These are phyloP conservation scores for Starmerella cellae DNA, from an alignment of 805 yeast genomes.

Conservation along the genomic window DNA sequence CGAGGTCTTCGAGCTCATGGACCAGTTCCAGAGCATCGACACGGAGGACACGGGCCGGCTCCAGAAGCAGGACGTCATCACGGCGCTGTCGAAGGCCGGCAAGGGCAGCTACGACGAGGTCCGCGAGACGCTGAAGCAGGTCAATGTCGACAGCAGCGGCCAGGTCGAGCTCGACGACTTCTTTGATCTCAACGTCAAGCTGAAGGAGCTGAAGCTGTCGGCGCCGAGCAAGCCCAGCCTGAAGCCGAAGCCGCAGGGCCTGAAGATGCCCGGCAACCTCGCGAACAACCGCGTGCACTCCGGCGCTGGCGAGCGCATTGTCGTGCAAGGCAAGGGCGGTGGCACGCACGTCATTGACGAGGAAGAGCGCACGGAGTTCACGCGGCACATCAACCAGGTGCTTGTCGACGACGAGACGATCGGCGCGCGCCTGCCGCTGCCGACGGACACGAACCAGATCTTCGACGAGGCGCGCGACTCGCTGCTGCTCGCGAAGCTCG, in stretches of 20 bases:
- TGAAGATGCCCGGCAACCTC: conserved; percentile 18
- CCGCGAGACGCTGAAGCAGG: conserved; percentile 82
- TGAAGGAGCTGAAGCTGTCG: conserved; percentile 37
- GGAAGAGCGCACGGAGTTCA: conserved; percentile 91
- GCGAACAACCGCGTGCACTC: conserved; percentile 22
- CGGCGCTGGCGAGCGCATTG: conserved; percentile 38
- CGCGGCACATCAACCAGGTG: conserved; percentile 87
- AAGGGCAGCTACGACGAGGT: conserved; percentile 80
- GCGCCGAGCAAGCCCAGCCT: conserved; percentile 11
- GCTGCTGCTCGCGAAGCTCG: conserved; percentile 76
- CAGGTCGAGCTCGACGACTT: conserved; percentile 93
- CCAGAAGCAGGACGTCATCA: conserved; percentile 81
- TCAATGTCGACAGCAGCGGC: conserved; percentile 90
- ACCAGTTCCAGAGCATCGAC: conserved; percentile 67
- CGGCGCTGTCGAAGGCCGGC: conserved; percentile 66
- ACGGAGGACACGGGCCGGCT: conserved; percentile 87
- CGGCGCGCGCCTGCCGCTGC: conserved; percentile 77
- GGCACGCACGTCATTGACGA: conserved; percentile 94
- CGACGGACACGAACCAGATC: conserved; percentile 84
- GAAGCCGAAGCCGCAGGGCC: conserved; percentile 22
- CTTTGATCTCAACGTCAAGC: conserved; percentile 69
- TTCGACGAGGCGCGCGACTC: conserved; percentile 97
- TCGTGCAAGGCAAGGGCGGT: conserved; percentile 79
- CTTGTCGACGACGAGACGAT: conserved; percentile 77
- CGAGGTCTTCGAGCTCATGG: conserved; percentile 73